Evolutionary conservation across 2,329 filamentous ascomycete species (phyloP), one percentile per base, ranked within the genome.

Genomic region (Dactylellina cionopaga): DNA sequence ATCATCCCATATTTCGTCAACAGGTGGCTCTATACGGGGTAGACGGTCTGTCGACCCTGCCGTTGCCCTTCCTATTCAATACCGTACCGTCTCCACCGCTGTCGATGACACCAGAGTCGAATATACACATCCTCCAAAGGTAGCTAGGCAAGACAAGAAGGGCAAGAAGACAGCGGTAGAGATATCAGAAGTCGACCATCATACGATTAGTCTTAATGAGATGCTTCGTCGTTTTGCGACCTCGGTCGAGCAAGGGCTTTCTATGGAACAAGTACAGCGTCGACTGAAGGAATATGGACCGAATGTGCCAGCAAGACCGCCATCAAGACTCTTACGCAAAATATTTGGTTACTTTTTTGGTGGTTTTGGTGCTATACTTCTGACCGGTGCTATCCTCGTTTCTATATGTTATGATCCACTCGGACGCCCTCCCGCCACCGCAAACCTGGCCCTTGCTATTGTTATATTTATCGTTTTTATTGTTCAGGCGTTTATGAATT

Each of bases 361-460:
- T 75, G 90, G 90, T 0, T 94, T 93, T 75, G 90, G 90, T 1
- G 84, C 86, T 0, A 86, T 94, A 54, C 83, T 93, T 2, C 83
- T 92, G 5, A 77, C 88, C 1, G 90, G 89, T 15, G 83, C 85
- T 17, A 85, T 92, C 33, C 83, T 93, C 1, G 90, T 93, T 52
- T 92, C 92, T 77, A 81, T 93, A 66, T 87, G 90, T 1, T 93
- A 90, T 90, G 88, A 86, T 74, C 91, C 90, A 0, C 85, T 93
- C 0, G 90, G 90, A 3, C 78, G 90, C 7, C 90, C 90, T n/a
- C 90, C 90, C 1, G 85, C 88, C 0, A 76, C 85, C 11, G 89
- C 90, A 5, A 93, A 94, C 77, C 79, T 87, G 35, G 90, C 90
- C 0, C 83, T 93, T 22, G 90, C 88, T 0, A 90, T 92, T 76